These are phyloP conservation scores for Flagelloscypha sp. DNA, from an alignment of 768 basidiomycete species.

Conservation along the genomic window DNA sequence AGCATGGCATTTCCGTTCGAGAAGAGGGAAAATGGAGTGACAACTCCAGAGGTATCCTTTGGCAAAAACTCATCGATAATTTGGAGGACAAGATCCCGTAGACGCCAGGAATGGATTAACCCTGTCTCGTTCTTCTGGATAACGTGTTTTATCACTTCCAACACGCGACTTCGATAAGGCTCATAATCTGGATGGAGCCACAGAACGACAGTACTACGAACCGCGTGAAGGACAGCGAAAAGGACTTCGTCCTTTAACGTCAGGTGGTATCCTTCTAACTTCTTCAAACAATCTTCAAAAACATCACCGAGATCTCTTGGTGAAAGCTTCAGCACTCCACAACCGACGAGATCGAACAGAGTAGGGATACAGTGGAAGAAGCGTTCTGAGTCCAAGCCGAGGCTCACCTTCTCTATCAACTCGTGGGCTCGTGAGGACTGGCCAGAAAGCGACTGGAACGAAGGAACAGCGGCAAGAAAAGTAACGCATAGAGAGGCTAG, in stretches of 20 bases:
- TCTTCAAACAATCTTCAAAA: conserved; percentile 46
- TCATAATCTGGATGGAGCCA: conserved; percentile 46
- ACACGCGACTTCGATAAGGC: no score
- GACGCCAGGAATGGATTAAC: conserved; percentile 52
- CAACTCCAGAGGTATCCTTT: no score
- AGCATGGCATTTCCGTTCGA: no score
- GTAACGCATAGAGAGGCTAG: conserved; percentile 46
- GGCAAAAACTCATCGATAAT: conserved; percentile 63
- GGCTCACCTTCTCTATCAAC: conserved; percentile 46
- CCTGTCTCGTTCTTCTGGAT: conserved; percentile 20
- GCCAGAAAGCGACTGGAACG: conserved; percentile 49
- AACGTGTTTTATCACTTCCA: no score
- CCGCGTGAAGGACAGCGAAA: conserved; percentile 50
- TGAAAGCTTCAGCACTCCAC: conserved; percentile 46
- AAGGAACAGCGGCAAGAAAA: conserved; percentile 56
- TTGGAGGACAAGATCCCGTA: conserved; percentile 53
- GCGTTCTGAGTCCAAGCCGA: no score
- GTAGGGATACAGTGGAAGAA: conserved; percentile 44
- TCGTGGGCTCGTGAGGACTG: conserved; percentile 57
- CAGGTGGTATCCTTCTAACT: conserved; percentile 44
- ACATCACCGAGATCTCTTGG: conserved; percentile 39
- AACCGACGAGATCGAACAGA: conserved; percentile 53
- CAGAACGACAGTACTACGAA: conserved; percentile 54
- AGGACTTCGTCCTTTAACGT: no score
- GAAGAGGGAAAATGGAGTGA: no score